Evolutionary conservation across 2,329 filamentous ascomycete genomes (phyloP), one percentile per base, ranked within the genome.

Genomic region (Botrytis fragariae): DNA sequence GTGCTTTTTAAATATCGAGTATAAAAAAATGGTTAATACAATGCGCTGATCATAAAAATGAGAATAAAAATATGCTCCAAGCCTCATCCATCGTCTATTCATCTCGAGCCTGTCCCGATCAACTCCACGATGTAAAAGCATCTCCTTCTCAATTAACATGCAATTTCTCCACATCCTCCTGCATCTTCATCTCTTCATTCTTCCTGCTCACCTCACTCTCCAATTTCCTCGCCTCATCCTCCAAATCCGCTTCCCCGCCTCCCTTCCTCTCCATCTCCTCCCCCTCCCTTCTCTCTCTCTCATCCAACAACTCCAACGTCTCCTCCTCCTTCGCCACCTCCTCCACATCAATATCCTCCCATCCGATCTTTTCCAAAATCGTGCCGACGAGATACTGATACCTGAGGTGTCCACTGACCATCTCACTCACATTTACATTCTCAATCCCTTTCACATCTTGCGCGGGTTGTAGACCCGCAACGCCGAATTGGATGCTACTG

Each of bases 391-490:
- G 84, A 78, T 88, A 88, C 74, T 91, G 88, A 80, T 95, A 95
- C 77, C 90, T 86, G 74, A 93, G 82, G 82, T 95, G 93, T 25
- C 90, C 91, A 76, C 85, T 89, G 70, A 93, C 87, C 76, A 90
- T 85, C 72, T 90, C 86, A 74, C 88, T 91, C 39, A 90, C 85
- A 75, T 89, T 83, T 16, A 88, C 79, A 73, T 88, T 89, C 76
- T 89, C 87, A 79, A 96, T 86, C 3, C 91, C 91, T 8, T 88
- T 86, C 25, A 95, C 88, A 14, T 86, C 87, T 73, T 89, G 83
- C 37, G 97, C 88, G 45, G 89, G 86, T 80, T 97, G 92, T 1
- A 98, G 84, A 0, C 95, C 95, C 0, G 94, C 94, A 60, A 97
- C 89, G 5, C 95, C 95, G 59, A 93, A 87, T 76, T 96, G 92